Base-by-base conservation (phyloP, 78 protist species). In the Dictyostelium brefeldianum region DNA sequence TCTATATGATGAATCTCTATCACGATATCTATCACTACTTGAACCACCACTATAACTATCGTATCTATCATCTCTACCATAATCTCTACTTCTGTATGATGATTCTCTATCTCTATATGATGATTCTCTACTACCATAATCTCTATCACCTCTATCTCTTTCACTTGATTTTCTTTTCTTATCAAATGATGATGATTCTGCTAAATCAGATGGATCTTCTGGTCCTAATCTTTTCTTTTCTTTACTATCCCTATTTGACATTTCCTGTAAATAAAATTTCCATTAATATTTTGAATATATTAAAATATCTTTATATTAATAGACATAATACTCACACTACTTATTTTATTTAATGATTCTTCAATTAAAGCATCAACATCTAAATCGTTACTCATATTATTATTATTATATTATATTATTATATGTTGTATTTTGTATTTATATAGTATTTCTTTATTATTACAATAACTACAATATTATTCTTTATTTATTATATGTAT, bases 281-380 rank as follows among this genome's bases (percentile, higher is more conserved):
- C n/a, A n/a, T n/a, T n/a, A n/a, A n/a, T n/a, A n/a, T n/a, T n/a
- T n/a, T n/a, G n/a, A n/a, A n/a, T n/a, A n/a, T n/a, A n/a, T n/a
- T n/a, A n/a, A n/a, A n/a, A n/a, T 18, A 27, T 18, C 14, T 46
- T 31, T 67, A 27, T 11, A 25, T 67, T 31, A 31, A 67, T 31
- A 29, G 27, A 59, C 43, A 36, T 36, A 36, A 36, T 36, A 36
- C 43, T 12, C 3, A 54, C 18, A 3, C 62, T 54, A 54, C 62
- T 18, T 69, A 69, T 43, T 6, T 41, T 78, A 80, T 64, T 80
- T 20, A 80, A 59, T 10, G 87, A 80, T 15, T 59, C 87, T 46
- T 80, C 87, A 46, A 80, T 14, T 46, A 80, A 80, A 46, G 73
- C 59, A 47, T 80, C 87, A 22, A 80, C 75, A 80, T 80, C 87